Evolutionary conservation across 345 rosid species (phyloP), one percentile per base, ranked within the genome.

Genomic region (Odontarrhena argentea): DNA sequence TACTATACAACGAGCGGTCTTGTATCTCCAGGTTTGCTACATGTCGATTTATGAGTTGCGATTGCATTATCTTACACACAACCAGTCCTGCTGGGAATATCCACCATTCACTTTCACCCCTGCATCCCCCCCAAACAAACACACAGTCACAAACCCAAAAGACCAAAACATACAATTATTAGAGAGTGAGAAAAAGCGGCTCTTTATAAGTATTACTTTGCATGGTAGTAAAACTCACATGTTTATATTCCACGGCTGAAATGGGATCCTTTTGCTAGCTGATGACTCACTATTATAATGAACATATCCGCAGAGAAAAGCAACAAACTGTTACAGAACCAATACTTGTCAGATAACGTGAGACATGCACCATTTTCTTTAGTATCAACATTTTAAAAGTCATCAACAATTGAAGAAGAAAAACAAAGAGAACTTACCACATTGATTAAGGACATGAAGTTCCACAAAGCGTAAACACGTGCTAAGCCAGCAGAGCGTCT

Each of bases 51-150:
- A 91, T 78, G 49, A 91, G 97, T 73, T 89, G 96, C 7, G 99
- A 87, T 58, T 94, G 99, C 50, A 94, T 73, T 55, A 86, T 77
- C 75, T 94, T 94, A 80, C 96, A 94, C 28, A 87, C 56, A 52
- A 94, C 97, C 69, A 94, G 79, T 53, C 87, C 96, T 24, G 83
- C 96, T 14, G 99, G 99, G 73, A 94, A 91, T 67, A 94, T 81
- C 99, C 99, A 91, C 97, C 99, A 87, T 73, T 91, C 99, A 68
- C 96, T 89, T 72, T 94, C 99, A 74, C 93, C 97, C 96, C 99
- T 94, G 91, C 86, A 78, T 44, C 68, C 61, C 63, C 69, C 58
- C 13, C 49, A 51, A 14, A 14, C 56, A 9, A 14, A 37, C 59
- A 59, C 28, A 68, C 52, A 56, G 36, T 61, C 52, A 22, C 37